These are phyloP conservation scores for Davidsoniella australis DNA, from an alignment of 2,329 filamentous ascomycete species.

Conservation along the genomic window DNA sequence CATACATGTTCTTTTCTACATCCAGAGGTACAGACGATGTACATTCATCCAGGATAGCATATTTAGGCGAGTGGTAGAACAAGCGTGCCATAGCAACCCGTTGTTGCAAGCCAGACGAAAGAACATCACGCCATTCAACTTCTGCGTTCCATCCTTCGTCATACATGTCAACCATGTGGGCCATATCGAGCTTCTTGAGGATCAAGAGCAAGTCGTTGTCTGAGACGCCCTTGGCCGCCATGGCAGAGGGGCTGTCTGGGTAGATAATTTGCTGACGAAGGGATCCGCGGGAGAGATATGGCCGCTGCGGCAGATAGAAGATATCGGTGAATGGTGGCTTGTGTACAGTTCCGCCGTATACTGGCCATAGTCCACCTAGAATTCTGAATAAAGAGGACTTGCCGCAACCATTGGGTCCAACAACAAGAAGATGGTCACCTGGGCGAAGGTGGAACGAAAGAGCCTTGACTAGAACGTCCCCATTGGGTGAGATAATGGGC, in stretches of 20 bases:
- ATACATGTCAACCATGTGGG: slow-evolving; percentile 62
- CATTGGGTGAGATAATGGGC: slow-evolving; percentile 93
- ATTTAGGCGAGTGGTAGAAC: slow-evolving; percentile 84
- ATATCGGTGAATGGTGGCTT: slow-evolving; percentile 88
- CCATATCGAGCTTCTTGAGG: slow-evolving; percentile 64
- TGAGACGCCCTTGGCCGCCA: slow-evolving; percentile 68
- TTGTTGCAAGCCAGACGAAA: slow-evolving; percentile 86
- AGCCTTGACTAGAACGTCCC: slow-evolving; percentile 72
- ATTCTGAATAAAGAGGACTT: slow-evolving; percentile 96
- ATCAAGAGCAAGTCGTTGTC: slow-evolving; percentile 67
- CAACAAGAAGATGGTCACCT: slow-evolving; percentile 81
- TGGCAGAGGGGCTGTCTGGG: slow-evolving; percentile 72
- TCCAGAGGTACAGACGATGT: slow-evolving; percentile 90
- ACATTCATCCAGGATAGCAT: slow-evolving; percentile 94
- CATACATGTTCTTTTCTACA: slow-evolving; percentile 92
- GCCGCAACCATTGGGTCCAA: slow-evolving; percentile 92
- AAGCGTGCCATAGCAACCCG: slow-evolving; percentile 90
- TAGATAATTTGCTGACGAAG: slow-evolving; percentile 97
- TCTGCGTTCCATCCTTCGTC: slow-evolving; percentile 76
- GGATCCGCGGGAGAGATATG: slow-evolving; percentile 78
- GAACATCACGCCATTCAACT: slow-evolving; percentile 88
- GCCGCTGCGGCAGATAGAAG: slow-evolving; percentile 94
- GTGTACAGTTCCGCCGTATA: slow-evolving; percentile 83
- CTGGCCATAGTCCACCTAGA: slow-evolving; percentile 88
- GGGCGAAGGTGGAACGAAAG: slow-evolving; percentile 75